Conservation (phyloP, 495 filamentous ascomycete species). For the Apiosordaria backusii region DNA sequence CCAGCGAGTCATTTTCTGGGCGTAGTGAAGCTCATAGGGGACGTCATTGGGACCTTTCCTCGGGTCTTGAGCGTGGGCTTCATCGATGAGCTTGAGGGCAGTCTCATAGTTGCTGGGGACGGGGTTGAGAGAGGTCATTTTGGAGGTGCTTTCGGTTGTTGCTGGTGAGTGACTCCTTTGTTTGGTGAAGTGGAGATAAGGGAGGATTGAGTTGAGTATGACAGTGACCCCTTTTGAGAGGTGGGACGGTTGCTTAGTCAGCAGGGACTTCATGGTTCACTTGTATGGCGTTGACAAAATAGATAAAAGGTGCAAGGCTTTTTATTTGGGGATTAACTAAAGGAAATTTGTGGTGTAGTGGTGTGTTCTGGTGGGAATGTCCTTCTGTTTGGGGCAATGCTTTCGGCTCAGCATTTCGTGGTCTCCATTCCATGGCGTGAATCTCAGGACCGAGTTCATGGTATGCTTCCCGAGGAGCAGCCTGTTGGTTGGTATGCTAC, state of each 20-base stretch:
- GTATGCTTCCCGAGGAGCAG: too few species aligned
- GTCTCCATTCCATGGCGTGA: too few species aligned
- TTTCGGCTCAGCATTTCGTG: too few species aligned
- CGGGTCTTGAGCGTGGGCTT: conserved; percentile 68
- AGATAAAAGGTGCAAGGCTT: not conserved
- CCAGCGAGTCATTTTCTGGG: conserved; percentile 70
- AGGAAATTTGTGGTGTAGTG: too few species aligned
- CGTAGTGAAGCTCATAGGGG: conserved; percentile 78
- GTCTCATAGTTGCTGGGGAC: conserved; percentile 29
- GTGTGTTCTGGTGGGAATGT: too few species aligned
- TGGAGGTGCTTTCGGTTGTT: not conserved
- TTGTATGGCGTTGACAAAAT: not conserved
- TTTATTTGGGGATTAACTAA: not conserved
- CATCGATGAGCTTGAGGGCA: conserved; percentile 65
- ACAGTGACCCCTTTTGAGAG: not conserved
- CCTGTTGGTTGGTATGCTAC: too few species aligned
- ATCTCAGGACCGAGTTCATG: too few species aligned
- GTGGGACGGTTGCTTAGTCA: not conserved
- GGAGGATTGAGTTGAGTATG: not conserved
- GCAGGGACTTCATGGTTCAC: not conserved
- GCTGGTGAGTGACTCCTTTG: not conserved
- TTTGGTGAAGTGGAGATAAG: not conserved
- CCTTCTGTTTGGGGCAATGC: too few species aligned
- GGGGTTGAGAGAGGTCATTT: conserved; percentile 25
- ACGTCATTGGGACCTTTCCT: conserved; percentile 36